These are phyloP conservation scores for Fusarium sp. DNA, from an alignment of 2,329 filamentous ascomycete genomes.

Conservation along the genomic window DNA sequence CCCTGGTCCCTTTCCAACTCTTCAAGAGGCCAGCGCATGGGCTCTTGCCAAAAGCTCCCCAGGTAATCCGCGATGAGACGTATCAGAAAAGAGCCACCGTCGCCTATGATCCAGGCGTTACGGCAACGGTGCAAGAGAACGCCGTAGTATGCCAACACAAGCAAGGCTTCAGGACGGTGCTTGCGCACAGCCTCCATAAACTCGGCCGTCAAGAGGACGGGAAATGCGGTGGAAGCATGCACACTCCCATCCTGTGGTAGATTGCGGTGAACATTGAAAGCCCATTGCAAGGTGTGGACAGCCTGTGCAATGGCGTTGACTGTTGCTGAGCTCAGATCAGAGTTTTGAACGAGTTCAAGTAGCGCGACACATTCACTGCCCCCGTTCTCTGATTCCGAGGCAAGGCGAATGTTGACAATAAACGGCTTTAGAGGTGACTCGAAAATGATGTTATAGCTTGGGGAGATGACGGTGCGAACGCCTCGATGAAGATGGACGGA, in stretches of 20 bases:
- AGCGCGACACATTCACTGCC: constrained; percentile 44
- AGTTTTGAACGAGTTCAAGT: constrained; percentile 44
- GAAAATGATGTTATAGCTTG: constrained; percentile 48
- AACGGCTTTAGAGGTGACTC: constrained; percentile 47
- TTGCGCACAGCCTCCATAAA: constrained; percentile 50
- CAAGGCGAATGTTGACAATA: constrained; percentile 34
- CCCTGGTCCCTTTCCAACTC: constrained; percentile 43
- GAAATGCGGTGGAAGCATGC: constrained; percentile 48
- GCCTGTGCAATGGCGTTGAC: constrained; percentile 45
- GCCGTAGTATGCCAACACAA: constrained; percentile 60
- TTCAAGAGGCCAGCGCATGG: constrained; percentile 47
- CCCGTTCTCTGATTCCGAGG: constrained; percentile 14
- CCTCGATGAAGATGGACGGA: constrained; percentile 55
- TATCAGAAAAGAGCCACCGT: constrained; percentile 46
- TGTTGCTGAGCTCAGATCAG: constrained; percentile 43
- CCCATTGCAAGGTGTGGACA: constrained; percentile 45
- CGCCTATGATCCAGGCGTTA: constrained; percentile 52
- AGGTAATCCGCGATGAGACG: constrained; percentile 46
- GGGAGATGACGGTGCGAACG: constrained; percentile 49
- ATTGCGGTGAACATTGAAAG: constrained; percentile 46
- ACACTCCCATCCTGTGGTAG: constrained; percentile 38
- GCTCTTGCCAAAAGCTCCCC: constrained; percentile 47
- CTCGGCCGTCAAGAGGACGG: constrained; percentile 45
- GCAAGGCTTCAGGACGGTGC: constrained; percentile 52
- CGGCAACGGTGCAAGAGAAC: constrained; percentile 55